A percentile compares a stretch with the other conserved stretches of the same genome.
phyloP scores from a whole-genome alignment of 257 asterid genomes.

The Salvia hispanica region DNA sequence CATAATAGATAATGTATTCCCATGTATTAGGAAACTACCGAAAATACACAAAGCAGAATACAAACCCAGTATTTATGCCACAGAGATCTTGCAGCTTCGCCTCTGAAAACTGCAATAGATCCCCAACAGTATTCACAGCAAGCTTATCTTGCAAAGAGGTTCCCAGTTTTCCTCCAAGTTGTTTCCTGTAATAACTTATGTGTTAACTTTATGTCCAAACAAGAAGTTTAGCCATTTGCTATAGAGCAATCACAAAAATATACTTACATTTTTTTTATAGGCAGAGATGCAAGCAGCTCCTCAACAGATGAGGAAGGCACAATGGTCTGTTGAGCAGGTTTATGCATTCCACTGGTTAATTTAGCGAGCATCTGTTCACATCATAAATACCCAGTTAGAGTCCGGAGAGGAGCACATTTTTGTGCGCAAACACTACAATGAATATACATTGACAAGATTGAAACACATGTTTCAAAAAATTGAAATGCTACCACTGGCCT shows the following conservation, averaged over 20 bases:
- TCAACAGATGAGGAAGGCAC: conserved; percentile 75
- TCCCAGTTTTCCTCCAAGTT: conserved; percentile 98
- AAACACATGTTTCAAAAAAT: neutral
- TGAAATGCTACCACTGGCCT: conserved; percentile 49
- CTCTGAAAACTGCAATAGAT: conserved; percentile 78
- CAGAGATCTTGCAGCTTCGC: conserved; percentile 81
- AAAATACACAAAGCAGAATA: conserved; percentile 32
- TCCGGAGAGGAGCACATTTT: conserved; percentile 18
- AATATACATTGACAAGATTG: neutral
- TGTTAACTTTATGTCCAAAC: conserved; percentile 23
- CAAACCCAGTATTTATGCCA: conserved; percentile 91
- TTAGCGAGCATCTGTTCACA: conserved; percentile 91
- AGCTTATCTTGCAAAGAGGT: conserved; percentile 78
- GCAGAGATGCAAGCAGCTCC: conserved; percentile 71
- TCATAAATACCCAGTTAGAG: conserved; percentile 32
- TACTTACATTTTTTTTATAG: conserved; percentile 82
- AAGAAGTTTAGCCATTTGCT: conserved; percentile 21
- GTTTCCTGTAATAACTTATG: conserved; percentile 67
- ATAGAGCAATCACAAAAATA: conserved; percentile 11
- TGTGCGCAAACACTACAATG: neutral
- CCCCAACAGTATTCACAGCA: conserved; percentile 84
- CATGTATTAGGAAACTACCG: conserved; percentile 7
- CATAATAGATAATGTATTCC: conserved; percentile 3
- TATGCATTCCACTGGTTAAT: conserved; percentile 93
- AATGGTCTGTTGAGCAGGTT: conserved; percentile 96